phyloP scores from a whole-genome alignment of 352 stramenopile genomes.

The Chrysophaeum taylorii region DNA sequence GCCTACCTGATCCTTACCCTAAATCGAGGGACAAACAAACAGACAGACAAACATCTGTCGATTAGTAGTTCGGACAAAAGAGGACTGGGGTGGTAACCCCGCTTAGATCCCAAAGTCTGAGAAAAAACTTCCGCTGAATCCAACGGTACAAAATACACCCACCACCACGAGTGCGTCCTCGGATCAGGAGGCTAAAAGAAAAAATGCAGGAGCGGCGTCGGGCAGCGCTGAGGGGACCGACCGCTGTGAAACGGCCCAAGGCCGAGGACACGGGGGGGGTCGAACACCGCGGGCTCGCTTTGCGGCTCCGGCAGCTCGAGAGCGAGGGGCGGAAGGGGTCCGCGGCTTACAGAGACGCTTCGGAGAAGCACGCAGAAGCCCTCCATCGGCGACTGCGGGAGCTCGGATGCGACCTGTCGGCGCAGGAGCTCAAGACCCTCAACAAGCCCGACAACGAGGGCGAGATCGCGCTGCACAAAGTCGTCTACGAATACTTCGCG shows the following conservation, averaged over 20 bases:
- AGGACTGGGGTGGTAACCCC: too few relatives aligned
- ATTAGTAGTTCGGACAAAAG: too few relatives aligned
- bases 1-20: too few relatives aligned
- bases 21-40: too few relatives aligned
- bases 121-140: too few relatives aligned
- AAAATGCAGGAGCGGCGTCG: too few relatives aligned
- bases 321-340: neutral
- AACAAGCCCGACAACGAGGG: constrained; percentile 14
- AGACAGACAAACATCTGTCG: too few relatives aligned
- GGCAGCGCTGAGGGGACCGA: too few relatives aligned
- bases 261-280: neutral
- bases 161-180: too few relatives aligned
- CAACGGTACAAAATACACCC: too few relatives aligned
- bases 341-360: neutral
- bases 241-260: neutral
- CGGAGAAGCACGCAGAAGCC: neutral
- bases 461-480: constrained; percentile 8
- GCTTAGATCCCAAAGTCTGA: too few relatives aligned
- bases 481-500: constrained; percentile 12
- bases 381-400: neutral
- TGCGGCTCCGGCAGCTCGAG: neutral
- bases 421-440: neutral
- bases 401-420: neutral
- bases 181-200: too few relatives aligned
- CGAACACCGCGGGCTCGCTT: neutral